These are phyloP conservation scores for Vanrija pseudolonga DNA, from an alignment of 1,284 basidiomycete genomes.

Conservation along the genomic window DNA sequence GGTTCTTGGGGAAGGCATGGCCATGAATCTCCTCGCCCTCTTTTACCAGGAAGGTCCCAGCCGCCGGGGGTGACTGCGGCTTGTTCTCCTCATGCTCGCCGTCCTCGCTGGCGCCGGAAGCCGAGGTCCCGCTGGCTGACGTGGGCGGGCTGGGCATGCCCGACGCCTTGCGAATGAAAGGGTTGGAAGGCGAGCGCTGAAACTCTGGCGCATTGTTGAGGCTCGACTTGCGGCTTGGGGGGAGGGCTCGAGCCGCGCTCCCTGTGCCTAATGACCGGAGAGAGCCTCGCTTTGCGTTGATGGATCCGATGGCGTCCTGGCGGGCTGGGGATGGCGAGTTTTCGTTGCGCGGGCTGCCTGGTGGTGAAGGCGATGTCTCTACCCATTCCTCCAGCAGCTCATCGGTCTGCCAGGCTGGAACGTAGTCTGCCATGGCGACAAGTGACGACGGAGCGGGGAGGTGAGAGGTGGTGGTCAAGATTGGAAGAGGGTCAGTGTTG, in stretches of 20 bases:
- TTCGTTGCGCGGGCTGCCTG: constrained; percentile 60
- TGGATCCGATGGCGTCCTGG: constrained; percentile 9
- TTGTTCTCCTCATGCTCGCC: neutral
- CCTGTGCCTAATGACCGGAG: constrained; percentile 33
- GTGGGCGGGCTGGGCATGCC: constrained; percentile 19
- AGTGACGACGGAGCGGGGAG: constrained; percentile 5
- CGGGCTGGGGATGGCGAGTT: constrained; percentile 20
- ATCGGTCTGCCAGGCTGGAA: constrained; percentile 70
- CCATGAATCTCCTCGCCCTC: constrained; percentile 63
- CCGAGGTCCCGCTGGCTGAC: neutral
- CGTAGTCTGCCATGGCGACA: constrained; percentile 17
- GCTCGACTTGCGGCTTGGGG: constrained; percentile 8
- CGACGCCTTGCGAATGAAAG: constrained; percentile 9
- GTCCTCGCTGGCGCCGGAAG: constrained; percentile 3
- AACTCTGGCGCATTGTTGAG: constrained; percentile 1
- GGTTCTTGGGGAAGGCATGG: constrained; percentile 36
- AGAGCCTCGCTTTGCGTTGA: constrained; percentile 39
- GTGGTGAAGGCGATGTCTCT: constrained; percentile 53
- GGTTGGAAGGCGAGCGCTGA: constrained; percentile 13
- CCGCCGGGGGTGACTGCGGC: neutral
- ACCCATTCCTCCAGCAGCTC: constrained; percentile 76
- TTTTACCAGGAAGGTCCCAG: constrained; percentile 74
- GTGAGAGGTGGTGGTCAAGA: neutral
- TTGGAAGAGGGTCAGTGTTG: constrained; percentile 1
- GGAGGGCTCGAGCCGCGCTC: constrained; percentile 32